Evolutionary conservation across 2,329 filamentous ascomycete species (phyloP).

Genomic region (Fusarium succisae): DNA sequence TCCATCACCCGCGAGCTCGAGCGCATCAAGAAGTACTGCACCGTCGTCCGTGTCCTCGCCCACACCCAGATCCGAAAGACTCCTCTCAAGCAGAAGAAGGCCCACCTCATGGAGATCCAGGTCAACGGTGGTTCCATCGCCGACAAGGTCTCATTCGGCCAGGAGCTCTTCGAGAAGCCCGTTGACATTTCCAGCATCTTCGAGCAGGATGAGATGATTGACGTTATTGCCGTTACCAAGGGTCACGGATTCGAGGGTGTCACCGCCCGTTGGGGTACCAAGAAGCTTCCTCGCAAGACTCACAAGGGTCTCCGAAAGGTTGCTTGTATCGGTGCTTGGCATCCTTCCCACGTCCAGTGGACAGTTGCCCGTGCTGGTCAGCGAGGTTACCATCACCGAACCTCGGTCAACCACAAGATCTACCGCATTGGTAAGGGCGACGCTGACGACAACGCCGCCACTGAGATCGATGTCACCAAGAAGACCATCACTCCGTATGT

Average conservation of each 20-base stretch:
- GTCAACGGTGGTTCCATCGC: constrained; percentile 96
- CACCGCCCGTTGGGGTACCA: constrained; percentile 98
- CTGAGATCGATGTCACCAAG: constrained; percentile 96
- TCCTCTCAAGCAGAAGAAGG: constrained; percentile 99
- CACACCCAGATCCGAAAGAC: constrained; percentile 99
- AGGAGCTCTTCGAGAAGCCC: constrained; percentile 99
- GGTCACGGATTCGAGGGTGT: constrained; percentile 99
- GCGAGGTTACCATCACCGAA: constrained; percentile 99
- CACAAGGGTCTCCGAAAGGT: constrained; percentile 99
- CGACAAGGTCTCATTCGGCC: constrained; percentile 97
- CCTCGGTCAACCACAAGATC: constrained; percentile 99
- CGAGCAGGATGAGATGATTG: constrained; percentile 99
- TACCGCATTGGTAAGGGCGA: constrained; percentile 96
- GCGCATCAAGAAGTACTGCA: constrained; percentile 99
- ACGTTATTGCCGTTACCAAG: constrained; percentile 99
- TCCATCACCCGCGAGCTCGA: constrained; percentile 97
- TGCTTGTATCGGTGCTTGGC: constrained; percentile 99
- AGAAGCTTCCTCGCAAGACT: constrained; percentile 99
- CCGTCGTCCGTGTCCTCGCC: constrained; percentile 97
- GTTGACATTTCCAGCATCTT: constrained; percentile 93
- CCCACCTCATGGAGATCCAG: constrained; percentile 99
- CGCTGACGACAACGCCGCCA: constrained; percentile 92
- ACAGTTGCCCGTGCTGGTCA: constrained; percentile 99
- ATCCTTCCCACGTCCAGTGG: constrained; percentile 99
- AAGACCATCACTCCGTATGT: constrained; percentile 99